Conservation (phyloP, 2,329 filamentous ascomycete genomes). For the Chrysosporium keratinophilum region DNA sequence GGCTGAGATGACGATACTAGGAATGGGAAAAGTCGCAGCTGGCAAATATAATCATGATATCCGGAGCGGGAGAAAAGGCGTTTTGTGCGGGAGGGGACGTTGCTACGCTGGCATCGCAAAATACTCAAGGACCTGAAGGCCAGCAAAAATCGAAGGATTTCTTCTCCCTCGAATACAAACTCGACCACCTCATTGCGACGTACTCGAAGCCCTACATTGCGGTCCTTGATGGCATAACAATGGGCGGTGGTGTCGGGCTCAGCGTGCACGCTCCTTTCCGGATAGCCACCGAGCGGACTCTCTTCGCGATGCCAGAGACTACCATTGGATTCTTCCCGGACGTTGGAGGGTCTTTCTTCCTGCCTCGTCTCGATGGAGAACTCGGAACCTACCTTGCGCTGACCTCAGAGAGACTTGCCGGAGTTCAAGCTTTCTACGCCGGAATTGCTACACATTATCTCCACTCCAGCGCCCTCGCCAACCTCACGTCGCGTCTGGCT, state of each 20-base stretch:
- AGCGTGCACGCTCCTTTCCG: slow-evolving; percentile 92
- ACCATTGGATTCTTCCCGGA: slow-evolving; percentile 98
- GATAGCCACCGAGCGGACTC: slow-evolving; percentile 87
- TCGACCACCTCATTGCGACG: slow-evolving; percentile 90
- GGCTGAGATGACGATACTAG: slow-evolving; percentile 22
- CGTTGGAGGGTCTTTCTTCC: slow-evolving; percentile 91
- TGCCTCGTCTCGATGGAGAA: slow-evolving; percentile 76
- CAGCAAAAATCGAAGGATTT: slow-evolving; percentile 69
- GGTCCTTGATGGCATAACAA: slow-evolving; percentile 95
- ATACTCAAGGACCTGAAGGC: slow-evolving; percentile 55
- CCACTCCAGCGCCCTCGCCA: slow-evolving; percentile 74
- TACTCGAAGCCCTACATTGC: slow-evolving; percentile 88
- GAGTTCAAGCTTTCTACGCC: slow-evolving; percentile 77
- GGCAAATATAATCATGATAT: slow-evolving; percentile 85
- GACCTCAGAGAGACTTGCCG: slow-evolving; percentile 72
- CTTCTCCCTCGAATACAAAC: slow-evolving; percentile 89
- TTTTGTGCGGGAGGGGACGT: slow-evolving; percentile 95
- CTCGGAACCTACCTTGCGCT: slow-evolving; percentile 87
- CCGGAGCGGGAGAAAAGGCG: slow-evolving; percentile 72
- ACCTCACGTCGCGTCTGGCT: slow-evolving; percentile 71
- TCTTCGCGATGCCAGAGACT: slow-evolving; percentile 98
- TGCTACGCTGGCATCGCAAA: slow-evolving; percentile 62
- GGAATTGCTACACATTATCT: slow-evolving; percentile 94
- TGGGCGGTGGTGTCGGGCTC: slow-evolving; percentile 93
- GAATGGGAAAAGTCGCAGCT: slow-evolving; percentile 95